These are phyloP conservation scores for Eurotiales sp. DNA, from an alignment of 2,329 filamentous ascomycete genomes.

Conservation along the genomic window DNA sequence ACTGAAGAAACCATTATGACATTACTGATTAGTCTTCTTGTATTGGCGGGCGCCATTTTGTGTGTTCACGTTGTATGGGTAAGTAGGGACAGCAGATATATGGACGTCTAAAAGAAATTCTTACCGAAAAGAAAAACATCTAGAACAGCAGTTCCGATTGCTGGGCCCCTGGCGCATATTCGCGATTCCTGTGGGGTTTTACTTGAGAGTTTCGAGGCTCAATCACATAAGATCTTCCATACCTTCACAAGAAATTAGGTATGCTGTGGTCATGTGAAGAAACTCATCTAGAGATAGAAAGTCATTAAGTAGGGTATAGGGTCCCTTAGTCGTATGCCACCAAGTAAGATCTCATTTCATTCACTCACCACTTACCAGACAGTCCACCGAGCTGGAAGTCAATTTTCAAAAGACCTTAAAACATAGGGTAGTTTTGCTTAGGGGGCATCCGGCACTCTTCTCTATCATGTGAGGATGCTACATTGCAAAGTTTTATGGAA, in stretches of 20 bases:
- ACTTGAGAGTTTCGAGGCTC: background rate
- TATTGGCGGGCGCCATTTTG: no score
- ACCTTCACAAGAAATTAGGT: slow-evolving; percentile 4
- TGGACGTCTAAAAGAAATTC: no score
- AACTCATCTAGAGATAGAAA: no score
- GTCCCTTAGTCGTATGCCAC: background rate
- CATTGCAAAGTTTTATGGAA: no score
- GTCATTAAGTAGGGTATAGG: no score
- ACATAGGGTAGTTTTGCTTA: slow-evolving; percentile 1
- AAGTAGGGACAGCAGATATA: no score
- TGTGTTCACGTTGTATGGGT: no score
- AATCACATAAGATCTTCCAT: background rate
- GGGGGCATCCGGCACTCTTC: slow-evolving; percentile 1
- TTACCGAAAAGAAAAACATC: no score
- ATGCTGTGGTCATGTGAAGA: no score
- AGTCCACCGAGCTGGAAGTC: background rate
- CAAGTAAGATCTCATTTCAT: slow-evolving; percentile 3
- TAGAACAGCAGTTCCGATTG: slow-evolving; percentile 1
- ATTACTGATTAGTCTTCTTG: no score
- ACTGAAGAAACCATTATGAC: no score
- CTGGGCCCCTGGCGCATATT: background rate
- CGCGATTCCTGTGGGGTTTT: background rate
- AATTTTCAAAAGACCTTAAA: slow-evolving; percentile 2
- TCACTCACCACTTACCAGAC: background rate
- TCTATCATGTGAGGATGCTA: no score